Conservation (phyloP, 148 eudicot genomes). For the Rhododendron molle region DNA sequence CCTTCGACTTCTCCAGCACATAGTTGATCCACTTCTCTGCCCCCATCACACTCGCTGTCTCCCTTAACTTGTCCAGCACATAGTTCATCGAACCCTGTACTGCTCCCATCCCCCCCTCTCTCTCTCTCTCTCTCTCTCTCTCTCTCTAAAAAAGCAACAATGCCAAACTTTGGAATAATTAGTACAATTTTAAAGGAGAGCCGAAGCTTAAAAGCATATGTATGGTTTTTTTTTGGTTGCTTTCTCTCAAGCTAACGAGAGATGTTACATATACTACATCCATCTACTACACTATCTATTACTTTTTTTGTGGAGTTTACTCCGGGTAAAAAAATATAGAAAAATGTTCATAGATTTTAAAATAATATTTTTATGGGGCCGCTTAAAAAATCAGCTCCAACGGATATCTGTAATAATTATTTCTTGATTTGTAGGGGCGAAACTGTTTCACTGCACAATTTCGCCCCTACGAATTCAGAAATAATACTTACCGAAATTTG, state of each 20-base stretch:
- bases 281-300: too few relatives aligned
- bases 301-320: too few relatives aligned
- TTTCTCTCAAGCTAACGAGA: neutral
- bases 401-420: too few relatives aligned
- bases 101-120: neutral
- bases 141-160: neutral
- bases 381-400: too few relatives aligned
- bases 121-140: neutral
- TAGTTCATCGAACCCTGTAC: neutral
- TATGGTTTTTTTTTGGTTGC: neutral
- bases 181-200: neutral
- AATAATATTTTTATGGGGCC: too few relatives aligned
- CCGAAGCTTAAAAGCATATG: neutral
- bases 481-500: too few relatives aligned
- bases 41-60: neutral
- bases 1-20: neutral
- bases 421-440: too few relatives aligned
- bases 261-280: too few relatives aligned
- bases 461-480: too few relatives aligned
- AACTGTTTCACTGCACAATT: too few relatives aligned
- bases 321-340: too few relatives aligned
- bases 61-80: neutral
- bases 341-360: too few relatives aligned
- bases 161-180: neutral
- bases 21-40: neutral